Conservation (phyloP, 495 filamentous ascomycete genomes). For the Aspergillus biplanus region DNA sequence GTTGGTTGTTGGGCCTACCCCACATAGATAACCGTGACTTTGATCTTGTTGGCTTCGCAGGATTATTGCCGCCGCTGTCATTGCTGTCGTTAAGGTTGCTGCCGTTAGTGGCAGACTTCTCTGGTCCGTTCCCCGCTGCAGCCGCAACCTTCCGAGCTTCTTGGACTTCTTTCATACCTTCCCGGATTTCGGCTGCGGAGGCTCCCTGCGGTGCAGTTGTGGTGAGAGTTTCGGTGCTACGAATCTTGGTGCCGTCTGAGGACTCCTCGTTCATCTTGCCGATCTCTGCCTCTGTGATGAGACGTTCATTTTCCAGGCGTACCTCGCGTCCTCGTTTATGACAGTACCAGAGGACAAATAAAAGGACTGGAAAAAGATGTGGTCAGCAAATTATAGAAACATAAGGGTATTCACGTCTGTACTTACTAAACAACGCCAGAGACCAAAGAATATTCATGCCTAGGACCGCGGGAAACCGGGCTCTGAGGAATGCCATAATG, state of each 20-base stretch:
- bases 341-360: conserved; percentile 96
- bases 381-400: conserved; percentile 6
- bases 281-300: conserved; percentile 55
- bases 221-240: conserved; percentile 46
- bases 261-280: conserved; percentile 44
- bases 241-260: conserved; percentile 34
- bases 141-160: conserved; percentile 34
- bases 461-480: conserved; percentile 82
- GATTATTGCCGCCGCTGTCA: conserved; percentile 4
- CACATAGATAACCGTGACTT: conserved; percentile 43
- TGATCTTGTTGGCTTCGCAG: conserved; percentile 32
- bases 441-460: conserved; percentile 86
- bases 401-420: too few relatives aligned
- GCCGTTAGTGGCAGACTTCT: neutral
- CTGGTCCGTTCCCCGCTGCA: conserved; percentile 13
- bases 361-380: conserved; percentile 60
- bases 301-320: conserved; percentile 71
- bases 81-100: conserved; percentile 1
- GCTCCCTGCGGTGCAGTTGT: conserved; percentile 53
- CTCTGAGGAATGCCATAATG: conserved; percentile 81
- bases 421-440: conserved; percentile 78
- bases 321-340: conserved; percentile 89
- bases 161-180: conserved; percentile 45
- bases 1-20: conserved; percentile 33
- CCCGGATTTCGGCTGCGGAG: conserved; percentile 43